phyloP scores from a whole-genome alignment of 176 grass and related monocot genomes.

The Rhynchospora tenuis region DNA sequence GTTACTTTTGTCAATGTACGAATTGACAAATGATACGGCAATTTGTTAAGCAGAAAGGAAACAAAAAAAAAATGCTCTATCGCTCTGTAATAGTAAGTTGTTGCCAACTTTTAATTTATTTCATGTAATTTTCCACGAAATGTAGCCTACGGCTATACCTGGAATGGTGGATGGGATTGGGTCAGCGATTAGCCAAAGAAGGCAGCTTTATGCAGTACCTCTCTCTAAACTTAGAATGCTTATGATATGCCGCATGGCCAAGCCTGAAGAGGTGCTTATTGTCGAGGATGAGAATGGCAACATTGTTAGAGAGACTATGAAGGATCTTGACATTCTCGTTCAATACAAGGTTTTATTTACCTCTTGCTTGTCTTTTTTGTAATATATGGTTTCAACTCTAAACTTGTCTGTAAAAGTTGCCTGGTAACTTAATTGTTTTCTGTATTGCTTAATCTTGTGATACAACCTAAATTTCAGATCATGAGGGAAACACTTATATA shows the following conservation, averaged over 20 bases:
- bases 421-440: constrained; percentile 18
- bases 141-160: constrained; percentile 49
- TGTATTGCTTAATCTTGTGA: background rate
- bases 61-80: background rate
- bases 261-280: constrained; percentile 97
- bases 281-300: constrained; percentile 99
- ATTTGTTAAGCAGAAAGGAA: background rate
- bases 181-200: constrained; percentile 65
- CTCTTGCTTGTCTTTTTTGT: background rate
- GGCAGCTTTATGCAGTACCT: constrained; percentile 77
- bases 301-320: constrained; percentile 99
- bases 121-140: constrained; percentile 4
- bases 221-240: constrained; percentile 91
- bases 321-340: constrained; percentile 97
- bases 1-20: background rate
- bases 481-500: constrained; percentile 99
- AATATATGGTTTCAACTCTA: background rate
- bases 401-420: background rate
- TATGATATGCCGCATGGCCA: constrained; percentile 99
- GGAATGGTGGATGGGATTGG: constrained; percentile 79
- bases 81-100: constrained; percentile 16
- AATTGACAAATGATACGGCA: background rate
- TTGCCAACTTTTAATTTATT: background rate
- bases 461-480: constrained; percentile 39
- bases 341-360: constrained; percentile 81